A percentile compares a stretch with the other conserved stretches of the same genome.
phyloP scores from a whole-genome alignment of 176 grass and related monocot species.

The Olyra latifolia region DNA sequence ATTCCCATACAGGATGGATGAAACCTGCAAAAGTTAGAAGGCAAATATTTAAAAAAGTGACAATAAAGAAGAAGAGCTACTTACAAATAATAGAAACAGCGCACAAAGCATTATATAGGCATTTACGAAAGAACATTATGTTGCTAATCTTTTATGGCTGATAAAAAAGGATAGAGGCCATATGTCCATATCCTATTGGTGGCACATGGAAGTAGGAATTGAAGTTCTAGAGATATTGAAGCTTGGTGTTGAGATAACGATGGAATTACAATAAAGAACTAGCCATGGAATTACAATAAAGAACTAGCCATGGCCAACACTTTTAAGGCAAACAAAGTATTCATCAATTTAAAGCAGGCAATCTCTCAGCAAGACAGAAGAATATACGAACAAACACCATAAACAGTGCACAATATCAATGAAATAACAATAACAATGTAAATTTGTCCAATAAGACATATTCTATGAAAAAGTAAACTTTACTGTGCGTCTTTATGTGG shows the following conservation, averaged over 20 bases:
- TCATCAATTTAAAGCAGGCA: background rate
- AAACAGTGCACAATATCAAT: background rate
- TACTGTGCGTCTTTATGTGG: slow-evolving; percentile 6
- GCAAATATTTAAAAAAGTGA: slow-evolving; percentile 8
- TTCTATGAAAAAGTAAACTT: background rate
- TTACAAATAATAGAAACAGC: slow-evolving; percentile 26
- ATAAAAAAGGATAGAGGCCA: background rate
- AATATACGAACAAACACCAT: background rate
- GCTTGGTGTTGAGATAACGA: background rate
- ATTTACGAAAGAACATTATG: background rate
- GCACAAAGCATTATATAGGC: background rate
- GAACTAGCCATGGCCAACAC: too few relatives aligned
- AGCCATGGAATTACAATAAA: too few relatives aligned
- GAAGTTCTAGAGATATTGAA: background rate
- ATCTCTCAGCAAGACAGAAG: slow-evolving; percentile 1
- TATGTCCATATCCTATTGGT: slow-evolving; percentile 16
- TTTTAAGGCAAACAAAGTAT: background rate
- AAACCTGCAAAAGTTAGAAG: slow-evolving; percentile 56
- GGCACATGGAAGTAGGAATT: slow-evolving; percentile 8
- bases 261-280: background rate
- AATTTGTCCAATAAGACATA: background rate
- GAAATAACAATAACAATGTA: background rate
- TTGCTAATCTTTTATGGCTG: background rate
- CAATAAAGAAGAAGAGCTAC: slow-evolving; percentile 23
- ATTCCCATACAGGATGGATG: slow-evolving; percentile 95